Evolutionary conservation across 345 rosid species (phyloP).

Genomic region (Combretum micranthum): DNA sequence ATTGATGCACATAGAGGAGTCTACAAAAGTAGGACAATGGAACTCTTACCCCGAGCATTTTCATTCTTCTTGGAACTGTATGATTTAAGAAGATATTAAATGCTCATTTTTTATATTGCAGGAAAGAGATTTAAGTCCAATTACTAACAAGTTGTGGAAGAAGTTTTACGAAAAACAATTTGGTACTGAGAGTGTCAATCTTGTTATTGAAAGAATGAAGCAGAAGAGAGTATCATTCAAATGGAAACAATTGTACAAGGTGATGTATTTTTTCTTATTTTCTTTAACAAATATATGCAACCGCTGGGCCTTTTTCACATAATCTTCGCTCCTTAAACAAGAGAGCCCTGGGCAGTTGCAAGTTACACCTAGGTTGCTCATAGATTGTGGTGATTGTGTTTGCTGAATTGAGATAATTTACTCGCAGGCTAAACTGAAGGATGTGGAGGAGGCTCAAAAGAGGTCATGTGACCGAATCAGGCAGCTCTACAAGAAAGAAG

Average conservation of each 20-base stretch:
- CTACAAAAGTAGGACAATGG: too few species aligned
- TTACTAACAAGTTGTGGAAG: too few species aligned
- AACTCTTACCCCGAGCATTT: too few species aligned
- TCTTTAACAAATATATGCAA: not conserved
- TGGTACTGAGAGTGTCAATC: too few species aligned
- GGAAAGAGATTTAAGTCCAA: too few species aligned
- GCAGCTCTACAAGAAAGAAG: conserved; percentile 59
- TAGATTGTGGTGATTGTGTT: not conserved
- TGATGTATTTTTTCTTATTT: not conserved
- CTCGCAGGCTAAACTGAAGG: conserved; percentile 56
- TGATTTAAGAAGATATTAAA: too few species aligned
- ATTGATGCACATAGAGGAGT: conserved; percentile 13
- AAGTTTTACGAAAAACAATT: too few species aligned
- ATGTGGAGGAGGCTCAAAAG: conserved; percentile 35
- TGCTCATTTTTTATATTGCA: too few species aligned
- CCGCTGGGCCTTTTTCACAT: not conserved
- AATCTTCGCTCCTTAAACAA: not conserved
- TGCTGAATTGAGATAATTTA: conserved; percentile 1
- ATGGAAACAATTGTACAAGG: too few species aligned
- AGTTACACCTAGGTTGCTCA: not conserved
- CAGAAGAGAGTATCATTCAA: too few species aligned
- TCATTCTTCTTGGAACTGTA: too few species aligned
- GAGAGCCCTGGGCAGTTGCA: not conserved
- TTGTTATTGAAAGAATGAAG: too few species aligned
- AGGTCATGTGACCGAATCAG: conserved; percentile 40